phyloP scores from a whole-genome alignment of 176 grass and related monocot species.

The Urochloa ruziziensis region DNA sequence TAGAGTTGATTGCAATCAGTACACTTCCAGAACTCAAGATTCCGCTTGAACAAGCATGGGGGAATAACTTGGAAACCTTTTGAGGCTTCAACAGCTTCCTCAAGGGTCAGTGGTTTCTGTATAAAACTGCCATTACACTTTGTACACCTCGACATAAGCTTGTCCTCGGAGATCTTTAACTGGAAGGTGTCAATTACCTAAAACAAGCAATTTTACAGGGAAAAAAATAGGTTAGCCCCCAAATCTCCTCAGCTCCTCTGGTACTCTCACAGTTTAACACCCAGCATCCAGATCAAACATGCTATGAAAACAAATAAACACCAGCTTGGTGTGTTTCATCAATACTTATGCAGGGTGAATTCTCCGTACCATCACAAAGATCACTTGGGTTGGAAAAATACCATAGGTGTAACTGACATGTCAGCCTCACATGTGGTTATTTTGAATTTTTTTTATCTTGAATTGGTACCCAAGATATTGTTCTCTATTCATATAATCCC shows the following conservation, averaged over 20 bases:
- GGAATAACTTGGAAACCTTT: conserved; percentile 97
- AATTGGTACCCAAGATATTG: background rate
- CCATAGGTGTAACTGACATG: background rate
- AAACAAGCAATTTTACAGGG: conserved; percentile 32
- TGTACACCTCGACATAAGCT: conserved; percentile 95
- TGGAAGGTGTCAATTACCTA: conserved; percentile 90
- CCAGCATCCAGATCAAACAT: background rate
- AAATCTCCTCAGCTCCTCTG: background rate
- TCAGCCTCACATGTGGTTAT: background rate
- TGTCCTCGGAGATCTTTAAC: conserved; percentile 84
- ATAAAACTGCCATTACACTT: conserved; percentile 99
- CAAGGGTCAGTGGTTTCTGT: conserved; percentile 79
- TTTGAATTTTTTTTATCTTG: background rate
- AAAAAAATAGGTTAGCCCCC: background rate
- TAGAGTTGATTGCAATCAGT: conserved; percentile 90
- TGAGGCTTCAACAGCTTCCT: conserved; percentile 86
- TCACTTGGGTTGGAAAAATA: background rate
- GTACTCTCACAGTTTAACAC: background rate
- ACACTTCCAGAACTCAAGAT: conserved; percentile 98
- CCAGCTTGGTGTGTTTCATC: background rate
- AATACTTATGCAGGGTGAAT: background rate
- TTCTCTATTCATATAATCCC: background rate
- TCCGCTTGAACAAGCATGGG: conserved; percentile 72
- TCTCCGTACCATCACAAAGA: background rate
- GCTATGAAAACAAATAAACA: background rate